Evolutionary conservation across 495 filamentous ascomycete species (phyloP).

Genomic region (Tuber borchii): DNA sequence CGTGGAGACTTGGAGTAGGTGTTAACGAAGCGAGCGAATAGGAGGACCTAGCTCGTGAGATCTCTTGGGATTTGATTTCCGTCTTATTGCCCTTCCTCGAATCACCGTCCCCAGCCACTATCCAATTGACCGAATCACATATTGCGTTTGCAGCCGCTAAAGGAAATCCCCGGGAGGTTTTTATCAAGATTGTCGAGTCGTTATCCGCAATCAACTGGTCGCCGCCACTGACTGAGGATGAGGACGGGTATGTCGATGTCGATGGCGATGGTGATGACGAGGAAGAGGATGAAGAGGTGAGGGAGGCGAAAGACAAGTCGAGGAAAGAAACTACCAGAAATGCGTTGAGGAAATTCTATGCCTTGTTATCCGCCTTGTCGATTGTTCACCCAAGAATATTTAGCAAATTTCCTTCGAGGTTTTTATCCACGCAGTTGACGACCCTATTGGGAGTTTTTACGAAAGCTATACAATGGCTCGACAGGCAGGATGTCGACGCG

Average conservation of each 20-base stretch:
- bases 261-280: slow-evolving; percentile 20
- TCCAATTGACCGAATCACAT: slow-evolving; percentile 39
- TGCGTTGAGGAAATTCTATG: slow-evolving; percentile 56
- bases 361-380: slow-evolving; percentile 69
- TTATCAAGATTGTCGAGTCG: slow-evolving; percentile 75
- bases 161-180: slow-evolving; percentile 90
- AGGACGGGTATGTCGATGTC: slow-evolving; percentile 46
- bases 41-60: slow-evolving; percentile 68
- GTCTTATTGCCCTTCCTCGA: slow-evolving; percentile 75
- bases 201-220: slow-evolving; percentile 55
- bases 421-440: slow-evolving; percentile 75
- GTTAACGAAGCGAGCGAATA: slow-evolving; percentile 15
- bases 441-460: slow-evolving; percentile 42
- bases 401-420: slow-evolving; percentile 85
- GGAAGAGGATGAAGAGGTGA: slow-evolving; percentile 35
- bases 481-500: slow-evolving; percentile 31
- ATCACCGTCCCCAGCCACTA: slow-evolving; percentile 48
- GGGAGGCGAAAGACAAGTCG: slow-evolving; percentile 34
- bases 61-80: slow-evolving; percentile 93
- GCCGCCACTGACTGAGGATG: slow-evolving; percentile 44
- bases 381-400: slow-evolving; percentile 82
- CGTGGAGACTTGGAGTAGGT: neutral
- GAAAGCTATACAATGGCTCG: slow-evolving; percentile 36
- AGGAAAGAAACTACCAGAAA: slow-evolving; percentile 36
- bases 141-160: slow-evolving; percentile 55